A percentile compares a stretch with the other conserved stretches of the same genome.
Conservation (phyloP, 495 filamentous ascomycete genomes). For the Lasiosphaeria miniovina region DNA sequence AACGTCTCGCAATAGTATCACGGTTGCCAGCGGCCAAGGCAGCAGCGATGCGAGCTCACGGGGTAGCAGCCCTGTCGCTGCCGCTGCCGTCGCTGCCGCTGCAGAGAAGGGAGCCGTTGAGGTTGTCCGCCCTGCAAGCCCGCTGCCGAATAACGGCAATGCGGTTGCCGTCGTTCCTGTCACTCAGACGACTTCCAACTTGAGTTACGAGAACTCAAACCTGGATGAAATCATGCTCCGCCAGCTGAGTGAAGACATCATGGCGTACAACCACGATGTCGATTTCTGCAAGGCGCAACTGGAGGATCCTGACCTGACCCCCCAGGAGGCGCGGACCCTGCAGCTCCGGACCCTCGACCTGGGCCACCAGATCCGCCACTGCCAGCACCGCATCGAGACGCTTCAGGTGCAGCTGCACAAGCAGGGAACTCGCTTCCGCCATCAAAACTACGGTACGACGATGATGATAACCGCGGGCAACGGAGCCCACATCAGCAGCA, state of each 20-base stretch:
- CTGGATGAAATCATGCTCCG: constrained; percentile 40
- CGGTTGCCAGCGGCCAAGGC: too few relatives aligned
- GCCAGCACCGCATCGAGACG: constrained; percentile 37
- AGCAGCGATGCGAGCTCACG: too few relatives aligned
- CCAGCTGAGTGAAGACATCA: constrained; percentile 43
- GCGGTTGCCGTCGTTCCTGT: neutral
- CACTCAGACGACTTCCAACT: neutral
- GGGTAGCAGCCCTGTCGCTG: too few relatives aligned
- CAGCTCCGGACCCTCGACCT: constrained; percentile 42
- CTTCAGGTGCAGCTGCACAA: constrained; percentile 25
- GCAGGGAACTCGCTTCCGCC: neutral
- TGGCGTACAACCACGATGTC: constrained; percentile 39
- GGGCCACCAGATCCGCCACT: constrained; percentile 41
- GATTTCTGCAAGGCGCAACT: constrained; percentile 38
- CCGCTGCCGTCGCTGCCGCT: too few relatives aligned
- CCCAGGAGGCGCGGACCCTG: constrained; percentile 40
- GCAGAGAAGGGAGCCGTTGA: too few relatives aligned
- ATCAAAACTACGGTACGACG: neutral
- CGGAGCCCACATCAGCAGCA: neutral
- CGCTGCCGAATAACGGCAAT: neutral
- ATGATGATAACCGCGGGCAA: neutral
- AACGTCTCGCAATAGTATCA: too few relatives aligned
- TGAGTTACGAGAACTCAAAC: constrained; percentile 15
- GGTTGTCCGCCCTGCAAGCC: too few relatives aligned
- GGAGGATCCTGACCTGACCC: constrained; percentile 31